Evolutionary conservation across 2,329 filamentous ascomycete genomes (phyloP).

Genomic region (Fusarium sp.): DNA sequence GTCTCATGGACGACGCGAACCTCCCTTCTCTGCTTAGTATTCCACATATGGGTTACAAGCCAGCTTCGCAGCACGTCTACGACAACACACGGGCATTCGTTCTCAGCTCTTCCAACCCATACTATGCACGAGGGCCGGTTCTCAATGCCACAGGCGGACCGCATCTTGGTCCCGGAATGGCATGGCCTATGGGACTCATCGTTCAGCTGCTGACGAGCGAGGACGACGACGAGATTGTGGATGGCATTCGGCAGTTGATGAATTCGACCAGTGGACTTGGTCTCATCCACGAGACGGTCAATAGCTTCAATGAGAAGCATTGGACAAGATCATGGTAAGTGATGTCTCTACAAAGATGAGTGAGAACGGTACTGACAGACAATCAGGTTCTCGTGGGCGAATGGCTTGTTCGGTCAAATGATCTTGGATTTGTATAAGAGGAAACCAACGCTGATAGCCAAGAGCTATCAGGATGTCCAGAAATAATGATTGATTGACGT

Average conservation of each 20-base stretch:
- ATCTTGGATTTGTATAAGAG: conserved; percentile 79
- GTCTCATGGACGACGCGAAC: conserved; percentile 74
- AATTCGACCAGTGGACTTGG: conserved; percentile 78
- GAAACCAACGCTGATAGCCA: conserved; percentile 73
- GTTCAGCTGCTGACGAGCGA: conserved; percentile 83
- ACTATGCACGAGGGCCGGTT: conserved; percentile 69
- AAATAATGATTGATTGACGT: not conserved
- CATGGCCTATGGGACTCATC: conserved; percentile 90
- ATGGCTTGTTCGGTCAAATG: conserved; percentile 87
- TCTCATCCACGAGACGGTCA: conserved; percentile 76
- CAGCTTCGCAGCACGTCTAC: conserved; percentile 73
- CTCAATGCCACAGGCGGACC: conserved; percentile 65
- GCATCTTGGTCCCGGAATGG: conserved; percentile 72
- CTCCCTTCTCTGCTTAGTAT: conserved; percentile 71
- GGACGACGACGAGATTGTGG: conserved; percentile 78
- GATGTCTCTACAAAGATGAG: not conserved
- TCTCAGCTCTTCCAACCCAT: conserved; percentile 77
- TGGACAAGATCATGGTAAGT: conserved; percentile 55
- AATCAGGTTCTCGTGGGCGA: conserved; percentile 87
- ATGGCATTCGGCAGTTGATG: conserved; percentile 72
- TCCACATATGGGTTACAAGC: conserved; percentile 67
- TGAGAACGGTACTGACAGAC: not conserved
- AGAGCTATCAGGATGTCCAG: conserved; percentile 58
- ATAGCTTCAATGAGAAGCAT: conserved; percentile 48
- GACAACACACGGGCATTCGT: conserved; percentile 82